Evolutionary conservation across 495 filamentous ascomycete genomes (phyloP).

Genomic region (Daldinia bambusicola): DNA sequence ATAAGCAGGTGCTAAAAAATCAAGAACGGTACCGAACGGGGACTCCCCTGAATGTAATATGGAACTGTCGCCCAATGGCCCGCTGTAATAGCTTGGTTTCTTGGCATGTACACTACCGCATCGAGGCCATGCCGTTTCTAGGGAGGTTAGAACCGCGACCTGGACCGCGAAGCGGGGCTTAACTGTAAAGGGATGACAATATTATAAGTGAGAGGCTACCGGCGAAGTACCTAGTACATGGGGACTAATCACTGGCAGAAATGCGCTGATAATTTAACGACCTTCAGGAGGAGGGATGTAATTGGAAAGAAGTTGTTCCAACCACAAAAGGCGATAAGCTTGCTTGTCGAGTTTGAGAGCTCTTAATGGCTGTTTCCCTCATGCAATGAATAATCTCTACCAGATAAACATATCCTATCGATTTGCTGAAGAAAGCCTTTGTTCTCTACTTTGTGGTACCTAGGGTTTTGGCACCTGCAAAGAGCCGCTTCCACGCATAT

Average conservation of each 20-base stretch:
- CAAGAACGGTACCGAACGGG: conserved; percentile 36
- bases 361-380: conserved; percentile 13
- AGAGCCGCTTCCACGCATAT: conserved; percentile 20
- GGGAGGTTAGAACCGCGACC: conserved; percentile 35
- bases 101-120: conserved; percentile 17
- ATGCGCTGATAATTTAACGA: conserved; percentile 9
- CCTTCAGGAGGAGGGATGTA: conserved; percentile 6
- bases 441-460: not conserved
- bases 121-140: conserved; percentile 12
- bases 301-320: conserved; percentile 23
- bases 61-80: conserved; percentile 31
- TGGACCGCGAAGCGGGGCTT: conserved; percentile 24
- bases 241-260: conserved; percentile 16
- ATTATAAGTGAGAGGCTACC: conserved; percentile 28
- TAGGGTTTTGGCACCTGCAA: conserved; percentile 35
- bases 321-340: conserved; percentile 7
- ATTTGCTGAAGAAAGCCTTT: conserved; percentile 20
- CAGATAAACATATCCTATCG: conserved; percentile 9
- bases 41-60: conserved; percentile 42
- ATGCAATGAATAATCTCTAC: conserved; percentile 29
- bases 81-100: conserved; percentile 35
- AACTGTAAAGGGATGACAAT: conserved; percentile 34
- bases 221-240: not conserved
- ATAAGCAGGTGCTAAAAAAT: conserved; percentile 42
- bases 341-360: not conserved